phyloP scores from a whole-genome alignment of 1,284 basidiomycete genomes.

The Marasmius sp. region DNA sequence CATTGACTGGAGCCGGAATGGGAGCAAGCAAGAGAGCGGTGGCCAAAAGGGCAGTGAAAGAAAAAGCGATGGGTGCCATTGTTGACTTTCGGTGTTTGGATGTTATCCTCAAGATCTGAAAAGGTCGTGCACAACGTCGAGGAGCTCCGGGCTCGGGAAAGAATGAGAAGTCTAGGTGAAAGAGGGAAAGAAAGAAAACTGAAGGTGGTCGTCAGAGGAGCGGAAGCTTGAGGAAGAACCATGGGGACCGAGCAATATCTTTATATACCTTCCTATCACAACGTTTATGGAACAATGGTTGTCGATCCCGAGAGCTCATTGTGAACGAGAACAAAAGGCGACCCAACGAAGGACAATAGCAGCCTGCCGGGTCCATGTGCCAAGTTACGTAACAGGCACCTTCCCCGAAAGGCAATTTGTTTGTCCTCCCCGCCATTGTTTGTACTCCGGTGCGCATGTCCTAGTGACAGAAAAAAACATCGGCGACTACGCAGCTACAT shows the following conservation, averaged over 20 bases:
- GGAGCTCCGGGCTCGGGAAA: constrained; percentile 5
- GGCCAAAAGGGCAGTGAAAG: not conserved
- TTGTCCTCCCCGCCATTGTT: too few species aligned
- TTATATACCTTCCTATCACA: not conserved
- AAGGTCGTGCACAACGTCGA: not conserved
- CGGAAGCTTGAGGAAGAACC: not conserved
- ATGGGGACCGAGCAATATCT: not conserved
- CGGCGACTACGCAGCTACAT: too few species aligned
- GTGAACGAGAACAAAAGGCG: not conserved
- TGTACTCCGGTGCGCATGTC: too few species aligned
- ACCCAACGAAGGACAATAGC: not conserved
- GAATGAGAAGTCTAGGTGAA: not conserved
- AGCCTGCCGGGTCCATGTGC: not conserved
- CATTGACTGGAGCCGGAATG: constrained; percentile 6
- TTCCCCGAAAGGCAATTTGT: too few species aligned
- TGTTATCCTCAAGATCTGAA: not conserved
- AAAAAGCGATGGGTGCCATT: constrained; percentile 2
- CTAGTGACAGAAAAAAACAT: too few species aligned
- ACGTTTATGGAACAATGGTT: not conserved
- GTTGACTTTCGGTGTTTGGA: not conserved
- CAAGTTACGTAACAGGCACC: too few species aligned
- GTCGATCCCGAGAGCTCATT: not conserved
- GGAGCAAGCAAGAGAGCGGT: constrained; percentile 2
- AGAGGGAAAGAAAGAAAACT: not conserved
- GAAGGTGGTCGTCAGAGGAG: not conserved